These are phyloP conservation scores for Solanum clarkiae DNA, from an alignment of 257 asterid species.

Conservation along the genomic window DNA sequence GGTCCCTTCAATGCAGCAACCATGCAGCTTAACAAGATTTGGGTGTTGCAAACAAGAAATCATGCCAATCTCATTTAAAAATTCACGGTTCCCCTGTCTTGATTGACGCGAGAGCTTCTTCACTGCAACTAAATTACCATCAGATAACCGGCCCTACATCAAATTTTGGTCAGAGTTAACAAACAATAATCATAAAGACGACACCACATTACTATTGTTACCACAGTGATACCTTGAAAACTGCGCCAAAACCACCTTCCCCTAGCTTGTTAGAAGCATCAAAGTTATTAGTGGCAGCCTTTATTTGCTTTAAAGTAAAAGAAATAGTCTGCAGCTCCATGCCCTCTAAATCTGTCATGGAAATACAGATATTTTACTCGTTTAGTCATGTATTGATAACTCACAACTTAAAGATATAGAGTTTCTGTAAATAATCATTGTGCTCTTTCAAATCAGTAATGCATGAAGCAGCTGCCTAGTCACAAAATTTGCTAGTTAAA, in stretches of 20 bases:
- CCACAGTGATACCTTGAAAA: conserved; percentile 49
- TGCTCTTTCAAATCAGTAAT: neutral
- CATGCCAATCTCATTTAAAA: conserved; percentile 74
- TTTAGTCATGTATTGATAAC: neutral
- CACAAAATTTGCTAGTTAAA: neutral
- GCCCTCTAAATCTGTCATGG: conserved; percentile 51
- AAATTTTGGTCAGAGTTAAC: conserved; percentile 6
- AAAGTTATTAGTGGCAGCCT: conserved; percentile 78
- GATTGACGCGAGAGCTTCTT: conserved; percentile 79
- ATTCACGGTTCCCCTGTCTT: conserved; percentile 78
- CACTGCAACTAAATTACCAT: conserved; percentile 71
- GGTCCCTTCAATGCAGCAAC: conserved; percentile 79
- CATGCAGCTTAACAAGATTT: conserved; percentile 76
- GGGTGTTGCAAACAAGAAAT: conserved; percentile 77
- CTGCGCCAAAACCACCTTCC: conserved; percentile 97
- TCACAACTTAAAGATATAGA: neutral
- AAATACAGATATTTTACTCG: neutral
- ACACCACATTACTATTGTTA: neutral
- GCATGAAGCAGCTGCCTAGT: neutral
- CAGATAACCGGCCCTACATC: conserved; percentile 52
- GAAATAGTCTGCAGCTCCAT: conserved; percentile 54
- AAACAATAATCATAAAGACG: neutral
- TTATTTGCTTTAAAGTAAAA: conserved; percentile 64
- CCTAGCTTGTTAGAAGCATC: conserved; percentile 65
- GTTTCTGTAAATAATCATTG: neutral